Base-by-base conservation (phyloP, 2,329 filamentous ascomycete species). In the Fusarium buharicum region DNA sequence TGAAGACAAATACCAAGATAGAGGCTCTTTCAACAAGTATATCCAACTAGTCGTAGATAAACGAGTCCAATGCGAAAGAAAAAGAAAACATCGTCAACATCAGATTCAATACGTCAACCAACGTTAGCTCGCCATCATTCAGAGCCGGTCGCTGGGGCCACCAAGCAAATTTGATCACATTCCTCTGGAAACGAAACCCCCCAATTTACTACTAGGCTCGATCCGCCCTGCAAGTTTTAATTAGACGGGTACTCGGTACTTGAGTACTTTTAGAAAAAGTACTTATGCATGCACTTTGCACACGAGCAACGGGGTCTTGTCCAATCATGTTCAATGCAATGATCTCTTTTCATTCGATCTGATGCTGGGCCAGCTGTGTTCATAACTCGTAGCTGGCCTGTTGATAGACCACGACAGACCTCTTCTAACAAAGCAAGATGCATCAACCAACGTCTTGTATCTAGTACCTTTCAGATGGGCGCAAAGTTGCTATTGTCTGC, bases 221-320 rank as follows among this genome's bases (percentile, higher is more conserved):
- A 63, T 63, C 59, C 44, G 50, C 60, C 55, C 55, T 61, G 50
- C 22, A 58, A 56, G 44, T 50, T 64, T 59, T 62, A 50, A 65
- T 65, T 62, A 65, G 54, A 44, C 12, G 24, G 33, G 56, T 59
- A 59, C 11, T 16, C 2, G n/a, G 13, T 58, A 62, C 59, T 48
- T 48, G 17, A 20, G 28, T 60, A 62, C 52, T 30, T 62, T 12
- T 8, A 27, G 7, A 54, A 60, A 49, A 50, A 36, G 51, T 58
- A 70, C 64, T 67, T 64, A 70, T 70, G 67, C 67, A 70, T 57
- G 67, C 67, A 70, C 67, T 70, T 70, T 70, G 67, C 44, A 59
- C 48, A 48, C 27, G 39, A 33, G 30, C 30, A 33, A 33, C 30
- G 14, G 14, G 36, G n/a, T 10, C 1, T 14, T 2, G 24, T 16